phyloP scores from a whole-genome alignment of 2,329 filamentous ascomycete genomes.

The Rosellinia necatrix region DNA sequence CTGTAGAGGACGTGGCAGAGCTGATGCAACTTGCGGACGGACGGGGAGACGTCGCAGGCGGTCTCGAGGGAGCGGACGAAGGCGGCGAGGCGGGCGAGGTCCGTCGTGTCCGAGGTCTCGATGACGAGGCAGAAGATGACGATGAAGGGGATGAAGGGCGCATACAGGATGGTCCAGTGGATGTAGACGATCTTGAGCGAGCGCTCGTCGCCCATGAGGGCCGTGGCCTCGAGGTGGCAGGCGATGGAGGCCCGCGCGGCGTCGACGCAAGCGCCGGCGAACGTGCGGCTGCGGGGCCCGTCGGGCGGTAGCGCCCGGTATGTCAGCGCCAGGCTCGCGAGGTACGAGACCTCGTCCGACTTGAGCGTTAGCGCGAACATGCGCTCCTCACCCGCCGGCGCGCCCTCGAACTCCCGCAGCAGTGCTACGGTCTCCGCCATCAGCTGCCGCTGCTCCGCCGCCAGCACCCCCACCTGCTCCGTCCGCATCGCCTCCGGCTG shows the following conservation, averaged over 20 bases:
- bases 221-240: slow-evolving; percentile 48
- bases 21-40: slow-evolving; percentile 58
- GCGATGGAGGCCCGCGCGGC: slow-evolving; percentile 48
- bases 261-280: slow-evolving; percentile 49
- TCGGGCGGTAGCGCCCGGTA: slow-evolving; percentile 48
- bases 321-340: slow-evolving; percentile 48
- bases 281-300: slow-evolving; percentile 40
- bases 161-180: slow-evolving; percentile 54
- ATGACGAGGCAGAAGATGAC: slow-evolving; percentile 57
- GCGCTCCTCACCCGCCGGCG: slow-evolving; percentile 30
- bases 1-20: slow-evolving; percentile 63
- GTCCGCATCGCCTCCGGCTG: slow-evolving; percentile 42
- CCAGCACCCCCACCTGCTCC: slow-evolving; percentile 41
- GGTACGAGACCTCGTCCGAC: slow-evolving; percentile 49
- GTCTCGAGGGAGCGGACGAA: slow-evolving; percentile 57
- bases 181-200: slow-evolving; percentile 49
- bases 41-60: slow-evolving; percentile 50
- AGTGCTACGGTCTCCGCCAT: slow-evolving; percentile 37
- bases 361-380: slow-evolving; percentile 45
- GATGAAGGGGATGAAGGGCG: slow-evolving; percentile 59
- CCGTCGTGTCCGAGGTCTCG: slow-evolving; percentile 49
- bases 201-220: slow-evolving; percentile 41
- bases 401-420: slow-evolving; percentile 31
- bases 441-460: slow-evolving; percentile 41
- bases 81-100: slow-evolving; percentile 52